phyloP scores from a whole-genome alignment of 345 rosid genomes.

The Gossypium anomalum region DNA sequence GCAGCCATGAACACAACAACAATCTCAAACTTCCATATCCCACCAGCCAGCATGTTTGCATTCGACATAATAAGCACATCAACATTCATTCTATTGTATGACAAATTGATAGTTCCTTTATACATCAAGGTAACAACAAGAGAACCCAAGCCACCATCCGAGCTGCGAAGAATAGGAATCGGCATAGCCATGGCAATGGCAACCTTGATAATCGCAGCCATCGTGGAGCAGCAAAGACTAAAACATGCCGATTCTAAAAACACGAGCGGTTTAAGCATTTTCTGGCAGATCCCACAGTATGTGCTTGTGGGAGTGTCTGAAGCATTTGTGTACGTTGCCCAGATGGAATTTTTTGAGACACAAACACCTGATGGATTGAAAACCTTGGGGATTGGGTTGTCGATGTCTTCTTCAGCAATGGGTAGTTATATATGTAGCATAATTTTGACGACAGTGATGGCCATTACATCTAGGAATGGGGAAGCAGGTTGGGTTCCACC shows the following conservation, averaged over 20 bases:
- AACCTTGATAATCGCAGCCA: conserved; percentile 29
- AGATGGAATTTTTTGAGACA: conserved; percentile 34
- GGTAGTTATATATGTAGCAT: conserved; percentile 27
- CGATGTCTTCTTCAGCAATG: conserved; percentile 34
- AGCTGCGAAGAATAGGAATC: conserved; percentile 30
- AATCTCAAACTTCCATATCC: conserved; percentile 27
- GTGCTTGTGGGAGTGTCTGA: conserved; percentile 33
- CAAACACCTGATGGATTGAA: conserved; percentile 33
- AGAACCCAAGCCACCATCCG: conserved; percentile 23
- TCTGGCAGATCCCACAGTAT: conserved; percentile 41
- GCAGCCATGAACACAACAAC: conserved; percentile 33
- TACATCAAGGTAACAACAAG: conserved; percentile 22
- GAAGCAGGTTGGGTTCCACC: conserved; percentile 39
- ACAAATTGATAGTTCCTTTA: conserved; percentile 25
- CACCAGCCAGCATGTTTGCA: conserved; percentile 39
- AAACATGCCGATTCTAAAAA: conserved; percentile 20
- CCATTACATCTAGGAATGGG: conserved; percentile 22
- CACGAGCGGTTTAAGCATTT: conserved; percentile 30
- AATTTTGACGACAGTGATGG: conserved; percentile 30
- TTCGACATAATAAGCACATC: conserved; percentile 32
- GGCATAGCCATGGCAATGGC: conserved; percentile 27
- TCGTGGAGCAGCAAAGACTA: conserved; percentile 30
- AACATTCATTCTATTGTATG: conserved; percentile 28
- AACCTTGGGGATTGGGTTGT: conserved; percentile 34
- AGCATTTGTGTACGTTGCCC: conserved; percentile 31